Percentiles rank a stretch among this genome's conserved stretches.
These are phyloP conservation scores for Thuja plicata DNA, from an alignment of 83 land plant genomes.

Conservation along the genomic window DNA sequence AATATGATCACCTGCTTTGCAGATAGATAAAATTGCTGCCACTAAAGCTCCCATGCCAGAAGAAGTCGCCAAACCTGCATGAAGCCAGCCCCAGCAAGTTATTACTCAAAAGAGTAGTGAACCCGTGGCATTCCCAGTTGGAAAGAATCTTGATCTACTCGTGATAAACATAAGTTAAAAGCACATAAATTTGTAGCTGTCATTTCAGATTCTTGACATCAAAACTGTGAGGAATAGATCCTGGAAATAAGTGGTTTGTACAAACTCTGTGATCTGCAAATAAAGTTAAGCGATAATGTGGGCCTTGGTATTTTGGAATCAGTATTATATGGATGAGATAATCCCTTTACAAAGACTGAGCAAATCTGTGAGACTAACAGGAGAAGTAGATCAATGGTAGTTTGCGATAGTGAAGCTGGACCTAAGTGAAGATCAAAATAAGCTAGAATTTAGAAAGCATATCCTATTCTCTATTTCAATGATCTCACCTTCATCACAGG, in stretches of 20 bases:
- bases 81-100: neutral
- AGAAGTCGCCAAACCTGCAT: slow-evolving; percentile 29
- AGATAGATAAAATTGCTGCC: slow-evolving; percentile 23
- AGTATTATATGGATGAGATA: neutral
- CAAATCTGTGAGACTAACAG: neutral
- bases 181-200: neutral
- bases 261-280: neutral
- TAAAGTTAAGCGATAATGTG: neutral
- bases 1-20: slow-evolving; percentile 26
- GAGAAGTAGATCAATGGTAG: neutral
- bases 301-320: neutral
- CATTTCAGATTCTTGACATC: neutral
- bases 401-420: neutral
- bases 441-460: neutral
- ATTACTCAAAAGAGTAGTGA: neutral
- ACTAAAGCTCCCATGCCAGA: slow-evolving; percentile 40
- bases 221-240: neutral
- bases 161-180: neutral
- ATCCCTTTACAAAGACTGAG: neutral
- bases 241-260: neutral
- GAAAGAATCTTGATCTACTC: neutral
- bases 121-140: neutral
- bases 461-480: neutral
- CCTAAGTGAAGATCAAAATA: neutral
- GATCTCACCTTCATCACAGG: neutral